A percentile compares a stretch with the other conserved stretches of the same genome.
These are phyloP conservation scores for Botrytis galanthina DNA, from an alignment of 2,329 filamentous ascomycete genomes.

Conservation along the genomic window DNA sequence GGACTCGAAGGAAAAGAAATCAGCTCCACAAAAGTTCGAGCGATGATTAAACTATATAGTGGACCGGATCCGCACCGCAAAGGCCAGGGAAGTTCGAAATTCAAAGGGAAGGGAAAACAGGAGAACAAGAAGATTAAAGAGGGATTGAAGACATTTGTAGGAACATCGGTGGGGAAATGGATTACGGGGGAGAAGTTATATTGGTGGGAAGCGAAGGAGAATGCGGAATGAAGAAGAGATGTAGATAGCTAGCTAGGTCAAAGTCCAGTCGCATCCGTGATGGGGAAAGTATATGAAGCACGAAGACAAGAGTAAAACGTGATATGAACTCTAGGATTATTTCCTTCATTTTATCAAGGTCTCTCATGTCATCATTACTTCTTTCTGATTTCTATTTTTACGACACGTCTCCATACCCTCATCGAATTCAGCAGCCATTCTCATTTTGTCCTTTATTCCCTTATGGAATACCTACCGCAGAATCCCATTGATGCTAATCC, in stretches of 20 bases:
- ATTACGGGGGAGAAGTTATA: slow-evolving; percentile 11
- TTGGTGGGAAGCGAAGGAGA: neutral
- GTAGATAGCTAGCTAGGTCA: neutral
- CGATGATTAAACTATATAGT: neutral
- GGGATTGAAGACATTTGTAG: neutral
- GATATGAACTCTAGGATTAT: no score
- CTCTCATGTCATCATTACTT: no score
- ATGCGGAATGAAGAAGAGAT: neutral
- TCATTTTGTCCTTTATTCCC: no score
- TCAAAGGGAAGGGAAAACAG: slow-evolving; percentile 45
- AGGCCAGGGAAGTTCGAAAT: slow-evolving; percentile 56
- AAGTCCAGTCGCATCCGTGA: neutral
- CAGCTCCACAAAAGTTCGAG: neutral
- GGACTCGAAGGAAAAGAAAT: neutral
- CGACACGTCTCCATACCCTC: no score
- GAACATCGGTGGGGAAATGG: slow-evolving; percentile 6
- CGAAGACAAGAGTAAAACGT: neutral
- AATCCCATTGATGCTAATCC: no score
- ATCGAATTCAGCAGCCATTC: no score
- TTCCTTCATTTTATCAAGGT: no score
- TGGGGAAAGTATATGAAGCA: neutral
- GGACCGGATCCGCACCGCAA: slow-evolving; percentile 48
- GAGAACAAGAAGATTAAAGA: slow-evolving; percentile 50
- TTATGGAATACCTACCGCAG: no score
- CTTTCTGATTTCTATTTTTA: no score